Percentiles rank a stretch among this genome's conserved stretches.
Conservation (phyloP, 1,139 yeast genomes). For the Suhomyces bokatorum region DNA sequence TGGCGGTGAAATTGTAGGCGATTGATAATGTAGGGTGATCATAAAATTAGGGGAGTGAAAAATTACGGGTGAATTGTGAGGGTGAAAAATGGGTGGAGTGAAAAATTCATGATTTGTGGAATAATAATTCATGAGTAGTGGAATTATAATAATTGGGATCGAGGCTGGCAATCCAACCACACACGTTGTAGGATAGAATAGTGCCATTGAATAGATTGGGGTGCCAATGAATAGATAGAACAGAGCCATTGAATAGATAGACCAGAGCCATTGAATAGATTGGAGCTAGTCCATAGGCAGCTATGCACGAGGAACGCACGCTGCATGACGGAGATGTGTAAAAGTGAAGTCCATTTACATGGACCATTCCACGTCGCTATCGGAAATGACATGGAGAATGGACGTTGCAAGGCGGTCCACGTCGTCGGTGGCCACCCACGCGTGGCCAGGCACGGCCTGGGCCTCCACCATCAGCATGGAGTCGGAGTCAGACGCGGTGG, state of each 20-base stretch:
- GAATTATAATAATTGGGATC: neutral
- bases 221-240: too few relatives aligned
- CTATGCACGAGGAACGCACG: too few relatives aligned
- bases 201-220: neutral
- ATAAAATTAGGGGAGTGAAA: neutral
- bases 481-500: neutral
- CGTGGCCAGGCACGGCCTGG: neutral
- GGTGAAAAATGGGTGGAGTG: slow-evolving; percentile 1
- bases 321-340: neutral
- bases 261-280: too few relatives aligned
- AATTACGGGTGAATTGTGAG: neutral
- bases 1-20: too few relatives aligned
- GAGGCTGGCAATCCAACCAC: too few relatives aligned
- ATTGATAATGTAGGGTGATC: too few relatives aligned
- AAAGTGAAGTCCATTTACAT: slow-evolving; percentile 10
- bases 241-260: too few relatives aligned
- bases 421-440: slow-evolving; percentile 10
- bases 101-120: neutral
- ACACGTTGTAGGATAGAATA: too few relatives aligned
- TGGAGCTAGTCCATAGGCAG: too few relatives aligned
- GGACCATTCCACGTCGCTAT: slow-evolving; percentile 22
- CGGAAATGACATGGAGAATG: slow-evolving; percentile 20
- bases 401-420: slow-evolving; percentile 22
- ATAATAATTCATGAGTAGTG: too few relatives aligned
- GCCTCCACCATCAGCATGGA: neutral